Conservation (phyloP, 2,329 filamentous ascomycete genomes). For the Emmonsiellopsis sp. region DNA sequence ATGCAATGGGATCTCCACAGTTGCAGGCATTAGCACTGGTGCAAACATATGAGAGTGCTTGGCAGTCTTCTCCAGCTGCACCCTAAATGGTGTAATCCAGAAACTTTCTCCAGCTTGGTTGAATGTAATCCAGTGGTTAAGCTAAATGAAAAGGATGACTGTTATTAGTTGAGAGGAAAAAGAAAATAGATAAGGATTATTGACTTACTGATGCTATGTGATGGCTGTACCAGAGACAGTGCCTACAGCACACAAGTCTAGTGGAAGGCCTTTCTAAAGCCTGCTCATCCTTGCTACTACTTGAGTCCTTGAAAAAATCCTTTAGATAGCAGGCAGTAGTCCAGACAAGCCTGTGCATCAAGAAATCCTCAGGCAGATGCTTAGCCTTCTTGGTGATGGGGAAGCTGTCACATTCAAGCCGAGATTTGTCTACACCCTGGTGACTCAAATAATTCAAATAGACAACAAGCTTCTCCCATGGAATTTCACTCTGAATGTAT, state of each 20-base stretch:
- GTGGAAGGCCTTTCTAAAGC: slow-evolving; percentile 43
- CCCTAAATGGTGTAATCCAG: slow-evolving; percentile 7
- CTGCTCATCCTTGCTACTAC: no score
- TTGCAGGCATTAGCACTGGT: no score
- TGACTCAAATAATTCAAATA: slow-evolving; percentile 47
- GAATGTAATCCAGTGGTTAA: slow-evolving; percentile 14
- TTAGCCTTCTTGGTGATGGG: no score
- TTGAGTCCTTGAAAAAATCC: slow-evolving; percentile 38
- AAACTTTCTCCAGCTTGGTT: slow-evolving; percentile 15
- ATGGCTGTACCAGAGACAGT: slow-evolving; percentile 43
- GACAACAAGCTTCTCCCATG: slow-evolving; percentile 41
- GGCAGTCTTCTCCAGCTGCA: slow-evolving; percentile 14
- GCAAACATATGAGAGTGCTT: not conserved
- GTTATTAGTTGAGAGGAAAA: not conserved
- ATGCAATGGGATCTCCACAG: no score
- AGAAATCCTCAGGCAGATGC: slow-evolving; percentile 52
- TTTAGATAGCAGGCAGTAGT: slow-evolving; percentile 40
- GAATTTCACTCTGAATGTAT: slow-evolving; percentile 35
- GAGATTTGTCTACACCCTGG: slow-evolving; percentile 25
- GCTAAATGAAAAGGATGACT: not conserved
- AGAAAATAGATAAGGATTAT: not conserved
- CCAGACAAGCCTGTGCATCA: slow-evolving; percentile 48
- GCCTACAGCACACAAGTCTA: slow-evolving; percentile 39
- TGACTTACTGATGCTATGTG: slow-evolving; percentile 34
- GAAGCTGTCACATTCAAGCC: slow-evolving; percentile 33